Evolutionary conservation across 768 basidiomycete genomes (phyloP).

Genomic region (Amanita rimosa): DNA sequence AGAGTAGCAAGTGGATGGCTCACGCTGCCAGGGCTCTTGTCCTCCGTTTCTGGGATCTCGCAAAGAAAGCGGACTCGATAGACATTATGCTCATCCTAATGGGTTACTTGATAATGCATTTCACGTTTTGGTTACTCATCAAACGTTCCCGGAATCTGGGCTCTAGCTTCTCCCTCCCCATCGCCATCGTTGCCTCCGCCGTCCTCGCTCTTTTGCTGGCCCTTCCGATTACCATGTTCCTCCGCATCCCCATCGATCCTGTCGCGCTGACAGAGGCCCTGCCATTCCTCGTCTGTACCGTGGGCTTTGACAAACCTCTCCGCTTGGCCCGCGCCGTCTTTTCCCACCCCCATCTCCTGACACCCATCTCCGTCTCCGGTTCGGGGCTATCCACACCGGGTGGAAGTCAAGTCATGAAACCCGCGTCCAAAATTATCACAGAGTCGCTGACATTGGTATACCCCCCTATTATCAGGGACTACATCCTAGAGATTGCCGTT

Average conservation of each 20-base stretch:
- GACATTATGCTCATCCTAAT: constrained; percentile 92
- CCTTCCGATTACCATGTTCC: constrained; percentile 59
- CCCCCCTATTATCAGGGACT: constrained; percentile 81
- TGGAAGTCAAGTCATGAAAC: constrained; percentile 34
- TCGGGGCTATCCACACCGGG: constrained; percentile 12
- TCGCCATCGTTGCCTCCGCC: constrained; percentile 70
- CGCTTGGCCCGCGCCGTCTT: constrained; percentile 86
- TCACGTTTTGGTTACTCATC: constrained; percentile 86
- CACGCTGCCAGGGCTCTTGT: constrained; percentile 73
- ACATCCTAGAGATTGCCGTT: constrained; percentile 85
- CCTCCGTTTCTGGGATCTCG: constrained; percentile 75
- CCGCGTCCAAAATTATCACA: constrained; percentile 75
- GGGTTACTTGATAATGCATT: constrained; percentile 94
- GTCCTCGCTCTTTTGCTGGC: constrained; percentile 78
- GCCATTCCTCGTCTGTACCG: constrained; percentile 94
- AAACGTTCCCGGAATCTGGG: constrained; percentile 81
- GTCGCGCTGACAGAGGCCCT: constrained; percentile 91
- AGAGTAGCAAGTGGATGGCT: constrained; percentile 78
- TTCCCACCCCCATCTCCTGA: constrained; percentile 58
- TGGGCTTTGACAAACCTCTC: constrained; percentile 97
- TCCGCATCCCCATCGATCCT: constrained; percentile 85
- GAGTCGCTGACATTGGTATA: constrained; percentile 76
- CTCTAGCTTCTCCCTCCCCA: constrained; percentile 42
- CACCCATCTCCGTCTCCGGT: constrained; percentile 18
- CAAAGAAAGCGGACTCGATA: constrained; percentile 90